Percentiles rank a stretch among this genome's conserved stretches.
Conservation (phyloP, 768 basidiomycete genomes). For the Polyporus arcularius region DNA sequence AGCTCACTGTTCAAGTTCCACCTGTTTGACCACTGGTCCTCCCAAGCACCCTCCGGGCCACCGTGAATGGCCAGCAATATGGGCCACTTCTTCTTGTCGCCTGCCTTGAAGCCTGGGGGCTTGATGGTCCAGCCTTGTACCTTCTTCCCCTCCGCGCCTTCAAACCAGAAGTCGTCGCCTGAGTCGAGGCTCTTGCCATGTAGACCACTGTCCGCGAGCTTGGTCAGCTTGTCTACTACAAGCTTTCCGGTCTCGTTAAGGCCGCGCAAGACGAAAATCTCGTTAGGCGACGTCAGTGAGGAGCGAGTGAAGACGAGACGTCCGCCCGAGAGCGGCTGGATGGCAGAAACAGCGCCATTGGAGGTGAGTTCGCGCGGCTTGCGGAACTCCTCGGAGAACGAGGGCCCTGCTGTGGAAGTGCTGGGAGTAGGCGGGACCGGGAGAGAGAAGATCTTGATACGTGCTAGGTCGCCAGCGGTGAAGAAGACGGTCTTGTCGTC, state of each 20-base stretch:
- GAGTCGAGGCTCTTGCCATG: conserved; percentile 55
- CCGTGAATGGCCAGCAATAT: conserved; percentile 81
- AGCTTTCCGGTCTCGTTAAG: conserved; percentile 37
- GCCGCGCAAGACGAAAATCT: conserved; percentile 65
- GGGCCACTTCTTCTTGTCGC: conserved; percentile 74
- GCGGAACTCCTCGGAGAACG: conserved; percentile 42
- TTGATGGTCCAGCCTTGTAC: conserved; percentile 88
- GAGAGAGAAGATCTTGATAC: conserved; percentile 70
- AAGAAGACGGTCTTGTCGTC: conserved; percentile 71
- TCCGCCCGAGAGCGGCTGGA: conserved; percentile 60
- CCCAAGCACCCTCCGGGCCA: conserved; percentile 85
- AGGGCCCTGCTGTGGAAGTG: conserved; percentile 53
- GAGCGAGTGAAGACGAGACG: conserved; percentile 73
- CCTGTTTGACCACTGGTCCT: conserved; percentile 86
- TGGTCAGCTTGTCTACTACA: conserved; percentile 59
- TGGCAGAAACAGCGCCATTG: conserved; percentile 55
- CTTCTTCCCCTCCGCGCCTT: conserved; percentile 70
- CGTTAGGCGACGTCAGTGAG: conserved; percentile 78
- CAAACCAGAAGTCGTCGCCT: conserved; percentile 89
- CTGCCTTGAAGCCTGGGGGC: conserved; percentile 73
- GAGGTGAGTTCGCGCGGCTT: conserved; percentile 63
- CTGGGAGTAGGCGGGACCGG: conserved; percentile 64
- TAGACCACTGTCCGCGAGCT: conserved; percentile 59
- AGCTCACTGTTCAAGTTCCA: conserved; percentile 85
- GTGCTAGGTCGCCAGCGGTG: conserved; percentile 77